phyloP scores from a whole-genome alignment of 2,329 filamentous ascomycete species.

The Fonsecaea monophora region DNA sequence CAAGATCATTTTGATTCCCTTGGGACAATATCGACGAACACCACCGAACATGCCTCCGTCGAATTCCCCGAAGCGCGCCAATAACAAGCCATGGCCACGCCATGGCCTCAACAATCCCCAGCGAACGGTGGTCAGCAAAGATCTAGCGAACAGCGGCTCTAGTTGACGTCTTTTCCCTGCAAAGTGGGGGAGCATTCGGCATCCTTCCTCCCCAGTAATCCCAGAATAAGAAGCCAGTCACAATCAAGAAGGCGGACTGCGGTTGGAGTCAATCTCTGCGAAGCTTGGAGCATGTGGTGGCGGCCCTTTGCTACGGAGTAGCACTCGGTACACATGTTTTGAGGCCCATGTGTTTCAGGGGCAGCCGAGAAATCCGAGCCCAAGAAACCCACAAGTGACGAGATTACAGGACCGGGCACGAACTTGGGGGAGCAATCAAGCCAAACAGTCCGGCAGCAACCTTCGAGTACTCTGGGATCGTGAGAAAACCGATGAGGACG shows the following conservation, averaged over 20 bases:
- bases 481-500: not conserved
- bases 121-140: not conserved
- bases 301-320: constrained; percentile 8
- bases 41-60: not conserved
- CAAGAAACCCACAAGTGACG: constrained; percentile 26
- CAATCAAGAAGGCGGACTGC: constrained; percentile 3
- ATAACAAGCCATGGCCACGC: constrained; percentile 13
- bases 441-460: constrained; percentile 16
- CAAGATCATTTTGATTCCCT: not conserved
- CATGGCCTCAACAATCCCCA: constrained; percentile 9
- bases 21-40: not conserved
- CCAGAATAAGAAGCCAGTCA: constrained; percentile 17
- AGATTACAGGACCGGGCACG: constrained; percentile 30
- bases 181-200: not conserved
- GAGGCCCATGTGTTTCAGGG: constrained; percentile 29
- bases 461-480: not conserved
- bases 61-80: constrained; percentile 13
- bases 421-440: not conserved
- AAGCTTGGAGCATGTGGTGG: constrained; percentile 10
- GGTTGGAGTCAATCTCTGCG: constrained; percentile 11
- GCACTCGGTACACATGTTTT: not conserved
- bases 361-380: constrained; percentile 24
- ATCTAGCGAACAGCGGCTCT: not conserved
- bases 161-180: constrained; percentile 11
- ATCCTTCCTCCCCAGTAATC: constrained; percentile 1